Evolutionary conservation across 768 basidiomycete species (phyloP), one percentile per base, ranked within the genome.

Genomic region (Ramaria sp.): DNA sequence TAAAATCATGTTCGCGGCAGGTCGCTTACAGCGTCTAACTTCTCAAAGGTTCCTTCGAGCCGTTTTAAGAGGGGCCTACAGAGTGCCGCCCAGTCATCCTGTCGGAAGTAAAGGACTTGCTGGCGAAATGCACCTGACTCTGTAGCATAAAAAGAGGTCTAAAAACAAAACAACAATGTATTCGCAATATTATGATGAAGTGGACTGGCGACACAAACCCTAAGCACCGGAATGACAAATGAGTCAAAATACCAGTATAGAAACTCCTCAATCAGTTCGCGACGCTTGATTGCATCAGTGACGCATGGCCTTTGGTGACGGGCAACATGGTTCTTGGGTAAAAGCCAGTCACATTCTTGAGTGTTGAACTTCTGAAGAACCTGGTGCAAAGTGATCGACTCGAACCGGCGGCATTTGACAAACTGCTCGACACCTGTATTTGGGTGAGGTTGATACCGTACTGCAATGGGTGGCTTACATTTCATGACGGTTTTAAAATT

Each of bases 61-160:
- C 81, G 76, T 59, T 83, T 80, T 11, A 95, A 73, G 27, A 97
- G 75, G 1, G 96, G 96, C 10, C 78, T 72, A 57, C 92, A 94
- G 5, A 97, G 75, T 2, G 69, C 71, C n/a, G 77, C 74, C 96
- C 95, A 99, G 62, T 95, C 93, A 52, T 95, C 91, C 54, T 97
- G 92, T 11, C 91, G 81, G 68, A 96, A 98, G 66, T 94, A 99
- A 0, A 97, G 72, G 1, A 94, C 77, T 45, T 81, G 80, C 59
- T 93, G 88, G 41, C 86, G 77, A 63, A 84, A 91, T 7, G 85
- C 87, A 19, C 87, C 84, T 0, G 94, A 91, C 61, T 98, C 90
- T 0, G 96, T 98, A 45, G 92, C 77, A 68, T 97, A 97, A 70
- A 96, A 99, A 0, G 85, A 84, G 2, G 91, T 91, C 94, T 97